A percentile compares a stretch with the other conserved stretches of the same genome.
Conservation (phyloP, 257 asterid species). For the Fraxinus quadrangulata region DNA sequence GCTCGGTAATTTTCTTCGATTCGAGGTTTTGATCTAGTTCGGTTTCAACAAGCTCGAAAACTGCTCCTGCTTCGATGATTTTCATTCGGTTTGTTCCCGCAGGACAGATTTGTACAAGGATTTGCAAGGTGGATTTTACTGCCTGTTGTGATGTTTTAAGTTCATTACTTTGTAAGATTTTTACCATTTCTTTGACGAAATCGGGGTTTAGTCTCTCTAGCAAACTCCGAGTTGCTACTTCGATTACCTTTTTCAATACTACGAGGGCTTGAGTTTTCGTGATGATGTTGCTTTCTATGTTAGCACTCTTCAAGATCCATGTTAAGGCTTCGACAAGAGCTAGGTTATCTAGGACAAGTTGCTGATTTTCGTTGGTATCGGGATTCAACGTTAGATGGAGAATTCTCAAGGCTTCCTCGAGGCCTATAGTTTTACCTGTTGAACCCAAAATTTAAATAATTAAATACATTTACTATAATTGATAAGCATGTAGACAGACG, state of each 20-base stretch:
- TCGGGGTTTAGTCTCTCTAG: constrained; percentile 35
- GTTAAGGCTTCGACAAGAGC: constrained; percentile 46
- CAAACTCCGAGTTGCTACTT: constrained; percentile 28
- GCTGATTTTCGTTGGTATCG: constrained; percentile 34
- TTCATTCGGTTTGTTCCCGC: constrained; percentile 52
- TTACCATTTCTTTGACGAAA: constrained; percentile 39
- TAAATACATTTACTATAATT: no score
- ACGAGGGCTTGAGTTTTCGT: constrained; percentile 45
- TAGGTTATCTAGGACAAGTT: constrained; percentile 40
- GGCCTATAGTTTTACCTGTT: constrained; percentile 24
- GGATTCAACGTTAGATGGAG: constrained; percentile 57
- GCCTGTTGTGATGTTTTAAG: constrained; percentile 31
- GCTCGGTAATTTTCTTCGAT: constrained; percentile 46
- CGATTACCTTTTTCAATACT: constrained; percentile 36
- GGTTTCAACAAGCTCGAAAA: constrained; percentile 55
- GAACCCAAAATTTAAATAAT: neutral
- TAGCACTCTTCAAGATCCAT: constrained; percentile 42
- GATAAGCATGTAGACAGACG: no score
- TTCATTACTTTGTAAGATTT: constrained; percentile 16
- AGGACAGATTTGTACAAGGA: constrained; percentile 43
- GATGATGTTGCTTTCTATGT: constrained; percentile 4
- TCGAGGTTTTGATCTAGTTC: constrained; percentile 29
- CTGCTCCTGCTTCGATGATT: constrained; percentile 55
- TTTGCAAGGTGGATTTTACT: constrained; percentile 42
- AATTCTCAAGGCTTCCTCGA: constrained; percentile 56